Conservation (phyloP, 768 basidiomycete species). For the Mycena metata region DNA sequence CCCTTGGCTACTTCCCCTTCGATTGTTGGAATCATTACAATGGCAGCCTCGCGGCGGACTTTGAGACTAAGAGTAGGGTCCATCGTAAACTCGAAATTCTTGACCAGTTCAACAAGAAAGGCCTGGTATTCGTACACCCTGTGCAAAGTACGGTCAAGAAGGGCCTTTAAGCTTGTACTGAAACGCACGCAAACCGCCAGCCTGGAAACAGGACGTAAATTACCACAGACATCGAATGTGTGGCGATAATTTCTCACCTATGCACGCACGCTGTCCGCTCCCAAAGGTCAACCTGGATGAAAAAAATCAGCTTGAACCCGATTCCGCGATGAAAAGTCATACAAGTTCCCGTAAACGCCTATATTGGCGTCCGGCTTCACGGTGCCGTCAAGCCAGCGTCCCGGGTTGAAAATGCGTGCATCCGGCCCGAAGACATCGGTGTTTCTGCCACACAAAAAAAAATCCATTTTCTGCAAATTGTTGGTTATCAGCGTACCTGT, state of each 20-base stretch:
- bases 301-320: background rate
- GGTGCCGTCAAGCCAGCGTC: constrained; percentile 62
- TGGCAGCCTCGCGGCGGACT: constrained; percentile 59
- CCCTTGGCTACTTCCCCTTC: constrained; percentile 49
- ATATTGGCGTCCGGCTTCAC: constrained; percentile 55
- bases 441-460: constrained; percentile 49
- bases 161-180: background rate
- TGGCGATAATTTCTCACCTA: constrained; percentile 34
- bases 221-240: background rate
- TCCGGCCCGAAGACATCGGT: constrained; percentile 69
- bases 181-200: constrained; percentile 59
- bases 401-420: constrained; percentile 66
- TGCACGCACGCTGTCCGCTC: constrained; percentile 61
- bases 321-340: constrained; percentile 5
- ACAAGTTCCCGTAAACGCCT: constrained; percentile 65
- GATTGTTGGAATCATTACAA: constrained; percentile 63
- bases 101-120: constrained; percentile 69
- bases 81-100: constrained; percentile 68
- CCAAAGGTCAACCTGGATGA: constrained; percentile 59
- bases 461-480: constrained; percentile 35
- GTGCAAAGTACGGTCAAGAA: background rate
- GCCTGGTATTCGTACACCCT: constrained; percentile 66
- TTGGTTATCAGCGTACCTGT: constrained; percentile 50
- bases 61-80: constrained; percentile 54
- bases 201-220: constrained; percentile 40